These are phyloP conservation scores for Colletotrichum sp. DNA, from an alignment of 2,329 filamentous ascomycete species.

Conservation along the genomic window DNA sequence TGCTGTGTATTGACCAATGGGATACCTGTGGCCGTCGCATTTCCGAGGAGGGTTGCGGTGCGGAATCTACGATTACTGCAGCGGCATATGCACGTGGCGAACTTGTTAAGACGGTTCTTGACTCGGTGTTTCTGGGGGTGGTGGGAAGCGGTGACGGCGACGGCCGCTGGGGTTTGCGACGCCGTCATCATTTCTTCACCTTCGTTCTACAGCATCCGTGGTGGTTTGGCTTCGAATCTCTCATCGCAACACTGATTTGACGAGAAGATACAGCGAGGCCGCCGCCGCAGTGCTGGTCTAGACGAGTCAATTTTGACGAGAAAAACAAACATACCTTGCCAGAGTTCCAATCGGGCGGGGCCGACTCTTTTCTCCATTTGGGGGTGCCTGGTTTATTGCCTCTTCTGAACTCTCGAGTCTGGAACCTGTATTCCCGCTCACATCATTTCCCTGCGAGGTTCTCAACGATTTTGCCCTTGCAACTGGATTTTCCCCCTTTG, in stretches of 20 bases:
- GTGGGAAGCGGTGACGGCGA: not conserved
- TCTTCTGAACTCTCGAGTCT: not conserved
- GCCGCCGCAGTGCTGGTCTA: not conserved
- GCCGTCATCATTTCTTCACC: not conserved
- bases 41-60: not conserved
- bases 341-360: not conserved
- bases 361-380: not conserved
- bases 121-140: not conserved
- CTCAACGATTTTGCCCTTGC: not conserved
- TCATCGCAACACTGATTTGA: not conserved
- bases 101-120: not conserved
- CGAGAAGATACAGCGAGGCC: not conserved
- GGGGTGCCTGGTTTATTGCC: not conserved
- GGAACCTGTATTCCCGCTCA: not conserved
- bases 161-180: not conserved
- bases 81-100: slow-evolving; percentile 1
- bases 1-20: not conserved
- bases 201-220: not conserved
- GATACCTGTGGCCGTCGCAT: not conserved
- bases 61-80: not conserved
- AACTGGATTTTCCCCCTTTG: not conserved
- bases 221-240: not conserved
- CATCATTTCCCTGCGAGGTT: not conserved
- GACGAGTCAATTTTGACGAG: not conserved
- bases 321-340: not conserved